These are phyloP conservation scores for Trametes meyenii DNA, from an alignment of 768 basidiomycete species.

Conservation along the genomic window DNA sequence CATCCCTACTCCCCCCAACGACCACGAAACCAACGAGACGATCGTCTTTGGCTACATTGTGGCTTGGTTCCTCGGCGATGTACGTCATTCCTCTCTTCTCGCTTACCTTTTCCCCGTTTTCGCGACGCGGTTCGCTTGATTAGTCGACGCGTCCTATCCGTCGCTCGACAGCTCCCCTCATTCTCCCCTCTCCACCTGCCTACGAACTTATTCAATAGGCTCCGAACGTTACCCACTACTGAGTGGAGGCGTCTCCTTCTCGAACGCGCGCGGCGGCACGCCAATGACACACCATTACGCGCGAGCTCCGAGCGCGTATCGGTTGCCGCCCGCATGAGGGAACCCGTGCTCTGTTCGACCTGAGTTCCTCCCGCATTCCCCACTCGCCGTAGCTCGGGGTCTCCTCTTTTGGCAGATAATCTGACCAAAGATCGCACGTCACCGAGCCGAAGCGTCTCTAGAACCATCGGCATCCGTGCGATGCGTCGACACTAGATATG, in stretches of 20 bases:
- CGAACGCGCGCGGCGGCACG: background rate
- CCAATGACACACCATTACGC: conserved; percentile 22
- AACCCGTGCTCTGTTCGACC: background rate
- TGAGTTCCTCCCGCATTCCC: conserved; percentile 9
- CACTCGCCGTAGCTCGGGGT: background rate
- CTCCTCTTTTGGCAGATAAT: background rate
- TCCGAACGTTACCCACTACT: background rate
- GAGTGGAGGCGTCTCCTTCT: background rate
- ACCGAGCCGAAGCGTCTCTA: background rate
- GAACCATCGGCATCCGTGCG: conserved; percentile 5
- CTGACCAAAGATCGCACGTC: conserved; percentile 2
- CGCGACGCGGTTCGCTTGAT: background rate
- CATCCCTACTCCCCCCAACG: conserved; percentile 94
- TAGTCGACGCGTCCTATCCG: background rate
- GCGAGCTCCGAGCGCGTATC: background rate
- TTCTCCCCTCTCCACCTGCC: background rate
- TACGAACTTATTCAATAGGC: background rate
- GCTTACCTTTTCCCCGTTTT: background rate
- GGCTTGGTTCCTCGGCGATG: conserved; percentile 99
- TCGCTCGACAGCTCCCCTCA: background rate
- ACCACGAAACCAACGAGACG: conserved; percentile 98
- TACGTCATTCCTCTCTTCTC: conserved; percentile 40
- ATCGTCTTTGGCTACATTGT: conserved; percentile 98
- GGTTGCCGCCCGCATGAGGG: background rate
- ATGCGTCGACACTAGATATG: background rate